Base-by-base conservation (phyloP, 495 filamentous ascomycete species). In the Thermochaetoides thermophila region DNA sequence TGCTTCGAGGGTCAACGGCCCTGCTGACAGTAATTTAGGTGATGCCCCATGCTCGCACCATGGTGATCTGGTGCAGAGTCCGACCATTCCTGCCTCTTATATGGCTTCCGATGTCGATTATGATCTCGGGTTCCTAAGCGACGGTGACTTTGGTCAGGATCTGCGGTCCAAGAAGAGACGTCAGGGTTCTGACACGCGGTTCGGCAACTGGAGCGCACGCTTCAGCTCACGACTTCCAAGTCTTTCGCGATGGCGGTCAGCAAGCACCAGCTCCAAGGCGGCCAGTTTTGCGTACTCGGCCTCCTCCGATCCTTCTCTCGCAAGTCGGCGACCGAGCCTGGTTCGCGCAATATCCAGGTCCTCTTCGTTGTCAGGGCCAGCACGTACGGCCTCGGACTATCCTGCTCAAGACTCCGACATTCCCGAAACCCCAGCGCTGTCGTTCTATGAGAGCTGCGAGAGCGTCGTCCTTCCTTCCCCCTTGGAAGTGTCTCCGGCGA, bases 191-290 rank as follows among this genome's bases (percentile, higher is more conserved):
- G 77, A 77, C 29, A 67, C 69, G 0, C 63, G 79, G 1, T 55
- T 74, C n/a, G 61, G 68, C 35, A 71, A 64, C 28, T 66, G 82
- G 34, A 66, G 81, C 17, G 69, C 73, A 20, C 70, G 78, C 25
- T 56, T 87, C 37, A 71, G 76, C 28, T 74, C 73, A 3, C 69
- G 73, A 33, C 76, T 89, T 35, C 77, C 81, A 2, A 84, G 76
- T 21, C 64, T 89, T 30, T 11, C 21, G 21, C 71, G 69, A 13
- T 76, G 73, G 48, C 74, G 71, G 61, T 69, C 64, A 0, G 73
- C 71, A 60, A 67, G 61, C 26, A 62, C 43, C 6, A 37, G 71
- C 6, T 39, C 71, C 12, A 73, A 64, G 44, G 57, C 68, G 32
- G 49, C 50, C 14, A 64, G 46, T 31, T 55, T 51, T 51, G 63